phyloP scores from a whole-genome alignment of 2,329 filamentous ascomycete species.

The Curvularia sp. region DNA sequence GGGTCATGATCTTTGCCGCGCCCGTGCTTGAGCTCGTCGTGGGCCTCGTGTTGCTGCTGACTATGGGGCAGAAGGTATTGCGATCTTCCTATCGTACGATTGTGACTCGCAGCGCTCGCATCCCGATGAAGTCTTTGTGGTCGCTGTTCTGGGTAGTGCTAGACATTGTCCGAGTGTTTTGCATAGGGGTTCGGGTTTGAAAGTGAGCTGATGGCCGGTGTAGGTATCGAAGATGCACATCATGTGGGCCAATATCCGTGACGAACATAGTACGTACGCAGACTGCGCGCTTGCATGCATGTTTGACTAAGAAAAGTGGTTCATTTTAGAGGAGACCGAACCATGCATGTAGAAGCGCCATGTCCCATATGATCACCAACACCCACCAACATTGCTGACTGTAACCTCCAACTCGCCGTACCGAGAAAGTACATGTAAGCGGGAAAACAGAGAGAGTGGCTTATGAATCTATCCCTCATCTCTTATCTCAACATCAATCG shows the following conservation, averaged over 20 bases:
- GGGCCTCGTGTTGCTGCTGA: background rate
- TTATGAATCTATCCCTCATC: too few species aligned
- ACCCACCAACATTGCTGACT: background rate
- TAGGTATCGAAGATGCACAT: background rate
- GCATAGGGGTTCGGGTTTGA: background rate
- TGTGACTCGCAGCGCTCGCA: constrained; percentile 4
- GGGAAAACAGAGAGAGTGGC: background rate
- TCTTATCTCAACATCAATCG: background rate
- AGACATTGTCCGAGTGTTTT: background rate
- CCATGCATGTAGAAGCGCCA: background rate
- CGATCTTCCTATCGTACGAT: background rate
- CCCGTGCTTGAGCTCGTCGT: background rate
- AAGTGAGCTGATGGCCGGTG: background rate
- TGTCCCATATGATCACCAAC: background rate
- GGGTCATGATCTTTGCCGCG: background rate
- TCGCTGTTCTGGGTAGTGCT: background rate
- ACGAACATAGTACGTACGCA: too few species aligned
- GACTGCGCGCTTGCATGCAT: background rate
- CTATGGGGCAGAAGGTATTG: background rate
- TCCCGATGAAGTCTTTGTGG: background rate
- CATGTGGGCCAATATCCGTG: too few species aligned
- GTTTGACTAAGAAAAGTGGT: background rate
- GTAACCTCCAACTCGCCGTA: background rate
- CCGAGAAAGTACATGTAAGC: background rate
- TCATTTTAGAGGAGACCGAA: background rate